These are phyloP conservation scores for Talaromyces trachyspermus DNA, from an alignment of 495 filamentous ascomycete genomes.

Conservation along the genomic window DNA sequence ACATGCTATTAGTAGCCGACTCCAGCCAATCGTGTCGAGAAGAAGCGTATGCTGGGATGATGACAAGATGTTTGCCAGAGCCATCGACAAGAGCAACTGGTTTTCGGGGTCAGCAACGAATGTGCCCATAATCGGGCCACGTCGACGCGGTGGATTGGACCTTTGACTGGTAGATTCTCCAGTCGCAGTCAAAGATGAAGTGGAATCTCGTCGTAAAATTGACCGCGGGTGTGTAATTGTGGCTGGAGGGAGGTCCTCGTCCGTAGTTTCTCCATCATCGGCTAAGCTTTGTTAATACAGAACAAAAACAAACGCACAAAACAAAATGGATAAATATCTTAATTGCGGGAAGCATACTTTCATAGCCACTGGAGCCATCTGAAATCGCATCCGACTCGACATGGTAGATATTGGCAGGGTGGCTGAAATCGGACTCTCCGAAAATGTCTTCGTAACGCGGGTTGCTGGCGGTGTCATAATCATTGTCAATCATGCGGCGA, in stretches of 20 bases:
- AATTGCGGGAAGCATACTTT: conserved; percentile 47
- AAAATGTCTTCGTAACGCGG: conserved; percentile 39
- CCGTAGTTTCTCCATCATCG: conserved; percentile 76
- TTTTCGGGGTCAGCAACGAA: conserved; percentile 50
- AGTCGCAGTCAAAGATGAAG: conserved; percentile 33
- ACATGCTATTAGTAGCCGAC: conserved; percentile 40
- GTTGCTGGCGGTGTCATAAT: conserved; percentile 36
- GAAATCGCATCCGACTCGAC: conserved; percentile 48
- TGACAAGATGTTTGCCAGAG: conserved; percentile 63
- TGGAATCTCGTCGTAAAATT: conserved; percentile 47
- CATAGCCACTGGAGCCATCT: conserved; percentile 66
- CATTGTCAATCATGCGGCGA: conserved; percentile 60
- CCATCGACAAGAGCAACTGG: conserved; percentile 67
- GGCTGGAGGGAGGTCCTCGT: conserved; percentile 62
- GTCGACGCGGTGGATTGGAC: conserved; percentile 39
- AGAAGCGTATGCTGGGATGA: conserved; percentile 47
- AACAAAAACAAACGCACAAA: conserved; percentile 16
- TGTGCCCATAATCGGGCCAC: conserved; percentile 50
- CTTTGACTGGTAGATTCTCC: conserved; percentile 45
- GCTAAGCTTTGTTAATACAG: conserved; percentile 60
- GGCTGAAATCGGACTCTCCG: conserved; percentile 37
- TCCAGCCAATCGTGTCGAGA: conserved; percentile 44
- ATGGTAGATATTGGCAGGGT: conserved; percentile 39
- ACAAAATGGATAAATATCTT: background rate
- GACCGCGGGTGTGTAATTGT: conserved; percentile 49